Percentiles rank a stretch among this genome's conserved stretches.
Evolutionary conservation across 495 filamentous ascomycete species (phyloP).

Genomic region (Neurospora intermedia): DNA sequence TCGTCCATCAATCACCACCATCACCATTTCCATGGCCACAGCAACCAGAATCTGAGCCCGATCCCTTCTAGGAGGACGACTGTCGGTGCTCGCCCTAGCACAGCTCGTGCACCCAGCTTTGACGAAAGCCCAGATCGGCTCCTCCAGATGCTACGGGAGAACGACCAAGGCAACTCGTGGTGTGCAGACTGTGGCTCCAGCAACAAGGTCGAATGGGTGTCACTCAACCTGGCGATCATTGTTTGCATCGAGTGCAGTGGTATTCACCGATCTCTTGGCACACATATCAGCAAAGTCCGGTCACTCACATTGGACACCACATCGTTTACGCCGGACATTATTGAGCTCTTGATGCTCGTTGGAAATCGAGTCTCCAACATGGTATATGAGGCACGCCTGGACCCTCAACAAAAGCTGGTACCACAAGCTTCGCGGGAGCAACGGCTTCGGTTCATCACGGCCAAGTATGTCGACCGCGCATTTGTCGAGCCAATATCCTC

Average conservation of each 20-base stretch:
- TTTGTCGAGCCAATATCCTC: conserved; percentile 71
- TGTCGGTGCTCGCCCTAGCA: conserved; percentile 72
- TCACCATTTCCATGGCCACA: conserved; percentile 29
- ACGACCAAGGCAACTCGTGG: conserved; percentile 85
- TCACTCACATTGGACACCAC: conserved; percentile 91
- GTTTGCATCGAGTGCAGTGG: conserved; percentile 98
- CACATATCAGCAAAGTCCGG: conserved; percentile 94
- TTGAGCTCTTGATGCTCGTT: conserved; percentile 85
- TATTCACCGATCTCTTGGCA: conserved; percentile 92
- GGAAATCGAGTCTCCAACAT: conserved; percentile 94
- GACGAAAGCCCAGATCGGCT: conserved; percentile 71
- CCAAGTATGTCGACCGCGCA: conserved; percentile 80
- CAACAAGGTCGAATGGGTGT: conserved; percentile 94
- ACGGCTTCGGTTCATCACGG: conserved; percentile 82
- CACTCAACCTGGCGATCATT: conserved; percentile 92
- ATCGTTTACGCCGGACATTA: conserved; percentile 90
- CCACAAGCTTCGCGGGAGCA: conserved; percentile 76
- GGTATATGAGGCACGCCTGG: conserved; percentile 86
- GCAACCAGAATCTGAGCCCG: conserved; percentile 42
- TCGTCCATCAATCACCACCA: conserved; percentile 43
- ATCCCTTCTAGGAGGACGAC: conserved; percentile 68
- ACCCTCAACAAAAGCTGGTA: conserved; percentile 57
- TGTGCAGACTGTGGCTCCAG: conserved; percentile 93
- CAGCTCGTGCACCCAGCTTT: conserved; percentile 58
- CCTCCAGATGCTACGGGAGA: conserved; percentile 76